Conservation (phyloP, 2,329 filamentous ascomycete genomes). For the Sphaerulina populicola region DNA sequence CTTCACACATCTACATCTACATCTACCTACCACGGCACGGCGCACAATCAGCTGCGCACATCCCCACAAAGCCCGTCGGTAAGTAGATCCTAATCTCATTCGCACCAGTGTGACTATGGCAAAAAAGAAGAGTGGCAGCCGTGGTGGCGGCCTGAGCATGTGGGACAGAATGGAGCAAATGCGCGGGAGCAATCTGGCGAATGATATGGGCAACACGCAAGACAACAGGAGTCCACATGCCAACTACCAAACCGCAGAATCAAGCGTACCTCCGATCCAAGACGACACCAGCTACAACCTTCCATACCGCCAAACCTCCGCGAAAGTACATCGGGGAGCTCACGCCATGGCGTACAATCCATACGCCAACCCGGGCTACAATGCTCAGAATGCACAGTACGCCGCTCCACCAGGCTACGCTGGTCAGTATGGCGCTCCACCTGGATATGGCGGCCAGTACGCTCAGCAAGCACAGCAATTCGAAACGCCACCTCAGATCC, state of each 20-base stretch:
- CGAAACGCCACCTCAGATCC: constrained; percentile 56
- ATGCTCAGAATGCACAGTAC: constrained; percentile 15
- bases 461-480: constrained; percentile 27
- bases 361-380: constrained; percentile 18
- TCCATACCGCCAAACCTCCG: background rate
- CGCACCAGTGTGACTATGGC: background rate
- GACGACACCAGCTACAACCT: background rate
- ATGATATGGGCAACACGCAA: background rate
- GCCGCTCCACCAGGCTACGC: constrained; percentile 20
- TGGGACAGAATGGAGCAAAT: background rate
- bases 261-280: background rate
- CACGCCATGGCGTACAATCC: constrained; percentile 15
- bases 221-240: background rate
- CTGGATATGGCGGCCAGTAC: constrained; percentile 26
- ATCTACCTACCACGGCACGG: too few relatives aligned
- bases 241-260: constrained; percentile 2
- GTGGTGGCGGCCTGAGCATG: background rate
- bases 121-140: background rate
- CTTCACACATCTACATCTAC: too few relatives aligned
- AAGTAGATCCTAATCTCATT: constrained; percentile 1
- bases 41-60: background rate
- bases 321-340: background rate
- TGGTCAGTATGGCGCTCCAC: constrained; percentile 25
- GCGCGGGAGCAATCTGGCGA: background rate
- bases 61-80: background rate